phyloP scores from a whole-genome alignment of 164 flowering plant species.

The Litsea cubeba region DNA sequence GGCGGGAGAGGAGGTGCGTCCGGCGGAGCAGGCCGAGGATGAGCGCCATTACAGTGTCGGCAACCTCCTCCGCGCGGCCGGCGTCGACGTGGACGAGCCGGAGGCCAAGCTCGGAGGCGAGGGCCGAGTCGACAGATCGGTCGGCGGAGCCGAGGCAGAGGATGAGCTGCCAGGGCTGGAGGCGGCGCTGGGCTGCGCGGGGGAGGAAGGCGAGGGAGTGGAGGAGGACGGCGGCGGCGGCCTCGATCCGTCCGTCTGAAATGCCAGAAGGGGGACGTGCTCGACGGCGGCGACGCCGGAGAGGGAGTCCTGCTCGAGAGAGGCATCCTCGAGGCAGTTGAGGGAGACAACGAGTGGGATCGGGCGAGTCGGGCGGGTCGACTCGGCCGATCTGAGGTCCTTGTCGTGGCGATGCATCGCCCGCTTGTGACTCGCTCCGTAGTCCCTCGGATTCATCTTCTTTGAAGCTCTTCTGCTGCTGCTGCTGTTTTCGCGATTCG shows the following conservation, averaged over 20 bases:
- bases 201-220: slow-evolving; percentile 95
- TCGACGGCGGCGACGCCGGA: slow-evolving; percentile 67
- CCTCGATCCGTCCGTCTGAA: slow-evolving; percentile 73
- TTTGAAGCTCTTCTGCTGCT: too few relatives aligned
- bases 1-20: slow-evolving; percentile 78
- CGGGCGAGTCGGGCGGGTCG: slow-evolving; percentile 16
- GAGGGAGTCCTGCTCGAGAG: slow-evolving; percentile 59
- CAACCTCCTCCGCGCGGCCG: slow-evolving; percentile 91
- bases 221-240: slow-evolving; percentile 84
- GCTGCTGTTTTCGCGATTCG: background rate
- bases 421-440: slow-evolving; percentile 3
- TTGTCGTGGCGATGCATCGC: slow-evolving; percentile 2
- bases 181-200: slow-evolving; percentile 97
- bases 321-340: slow-evolving; percentile 86
- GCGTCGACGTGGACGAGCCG: slow-evolving; percentile 84
- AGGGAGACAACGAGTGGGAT: slow-evolving; percentile 73
- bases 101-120: slow-evolving; percentile 87
- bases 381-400: slow-evolving; percentile 1
- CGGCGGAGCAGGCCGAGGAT: slow-evolving; percentile 79
- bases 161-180: slow-evolving; percentile 82
- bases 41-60: slow-evolving; percentile 95
- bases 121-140: slow-evolving; percentile 81
- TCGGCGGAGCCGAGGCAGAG: slow-evolving; percentile 96
- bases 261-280: slow-evolving; percentile 74
- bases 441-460: background rate